Evolutionary conservation across 176 grass and related monocot species (phyloP).

Genomic region (Triticum dicoccoides): DNA sequence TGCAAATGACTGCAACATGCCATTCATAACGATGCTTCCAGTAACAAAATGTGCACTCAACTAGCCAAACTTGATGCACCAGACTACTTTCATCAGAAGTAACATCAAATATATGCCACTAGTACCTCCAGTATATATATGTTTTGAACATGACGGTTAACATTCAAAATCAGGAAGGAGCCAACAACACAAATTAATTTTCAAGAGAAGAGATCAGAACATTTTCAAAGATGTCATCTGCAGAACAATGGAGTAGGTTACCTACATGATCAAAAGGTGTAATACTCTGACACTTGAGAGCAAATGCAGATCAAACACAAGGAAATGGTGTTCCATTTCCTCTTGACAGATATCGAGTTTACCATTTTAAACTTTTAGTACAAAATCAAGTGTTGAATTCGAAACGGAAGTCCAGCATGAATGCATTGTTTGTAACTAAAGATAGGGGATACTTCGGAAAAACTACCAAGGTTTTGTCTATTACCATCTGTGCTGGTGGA

Average conservation of each 20-base stretch:
- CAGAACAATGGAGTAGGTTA: background rate
- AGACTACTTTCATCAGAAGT: conserved; percentile 12
- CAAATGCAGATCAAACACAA: conserved; percentile 21
- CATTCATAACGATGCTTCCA: background rate
- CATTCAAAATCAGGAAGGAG: background rate
- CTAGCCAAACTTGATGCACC: background rate
- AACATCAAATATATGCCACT: background rate
- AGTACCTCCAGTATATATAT: conserved; percentile 6
- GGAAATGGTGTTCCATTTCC: background rate
- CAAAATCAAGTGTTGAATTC: background rate
- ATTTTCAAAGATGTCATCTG: conserved; percentile 6
- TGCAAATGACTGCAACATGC: background rate
- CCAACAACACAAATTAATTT: background rate
- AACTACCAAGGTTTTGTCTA: background rate
- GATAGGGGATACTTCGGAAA: background rate
- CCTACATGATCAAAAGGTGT: background rate
- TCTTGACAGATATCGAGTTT: background rate
- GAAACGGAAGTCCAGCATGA: background rate
- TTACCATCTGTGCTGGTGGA: background rate
- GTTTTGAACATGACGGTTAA: background rate
- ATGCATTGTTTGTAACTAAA: background rate
- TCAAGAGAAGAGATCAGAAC: background rate
- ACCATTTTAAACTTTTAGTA: conserved; percentile 1
- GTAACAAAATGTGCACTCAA: conserved; percentile 1
- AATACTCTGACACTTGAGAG: background rate